These are phyloP conservation scores for Xerocomus spinulosus DNA, from an alignment of 768 basidiomycete species.

Conservation along the genomic window DNA sequence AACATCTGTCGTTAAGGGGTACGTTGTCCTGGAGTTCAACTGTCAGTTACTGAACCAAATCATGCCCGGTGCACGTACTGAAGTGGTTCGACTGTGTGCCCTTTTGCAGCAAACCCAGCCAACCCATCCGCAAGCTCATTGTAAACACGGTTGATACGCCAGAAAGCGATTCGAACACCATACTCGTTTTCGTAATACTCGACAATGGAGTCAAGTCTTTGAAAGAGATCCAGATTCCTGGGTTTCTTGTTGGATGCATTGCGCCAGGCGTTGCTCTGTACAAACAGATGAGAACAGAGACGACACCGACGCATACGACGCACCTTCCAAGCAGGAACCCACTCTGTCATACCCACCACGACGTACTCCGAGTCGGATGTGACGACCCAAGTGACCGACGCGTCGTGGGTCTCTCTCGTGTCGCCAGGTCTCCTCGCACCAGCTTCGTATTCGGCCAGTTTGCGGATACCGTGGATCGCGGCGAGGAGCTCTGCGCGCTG, in stretches of 20 bases:
- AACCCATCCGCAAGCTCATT: constrained; percentile 13
- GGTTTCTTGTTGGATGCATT: constrained; percentile 6
- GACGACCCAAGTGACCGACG: constrained; percentile 17
- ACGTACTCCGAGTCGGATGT: constrained; percentile 36
- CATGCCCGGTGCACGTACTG: not conserved
- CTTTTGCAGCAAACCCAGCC: constrained; percentile 6
- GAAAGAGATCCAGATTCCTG: constrained; percentile 18
- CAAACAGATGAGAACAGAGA: not conserved
- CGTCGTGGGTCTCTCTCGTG: not conserved
- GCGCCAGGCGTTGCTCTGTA: constrained; percentile 8
- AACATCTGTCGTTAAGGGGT: too few relatives aligned
- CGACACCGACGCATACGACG: too few relatives aligned
- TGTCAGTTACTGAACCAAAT: not conserved
- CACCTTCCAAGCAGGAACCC: constrained; percentile 34
- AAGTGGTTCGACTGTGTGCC: constrained; percentile 1
- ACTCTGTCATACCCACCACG: constrained; percentile 34
- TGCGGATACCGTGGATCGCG: constrained; percentile 24
- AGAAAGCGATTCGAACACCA: constrained; percentile 11
- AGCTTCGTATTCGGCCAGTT: constrained; percentile 7
- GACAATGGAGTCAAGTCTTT: constrained; percentile 3
- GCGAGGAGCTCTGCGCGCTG: constrained; percentile 36
- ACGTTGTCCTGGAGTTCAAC: too few relatives aligned
- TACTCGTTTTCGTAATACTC: constrained; percentile 4
- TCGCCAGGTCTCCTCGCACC: too few relatives aligned
- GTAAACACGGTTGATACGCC: constrained; percentile 8